Evolutionary conservation across 495 filamentous ascomycete species (phyloP).

Genomic region (Tuber indicum): DNA sequence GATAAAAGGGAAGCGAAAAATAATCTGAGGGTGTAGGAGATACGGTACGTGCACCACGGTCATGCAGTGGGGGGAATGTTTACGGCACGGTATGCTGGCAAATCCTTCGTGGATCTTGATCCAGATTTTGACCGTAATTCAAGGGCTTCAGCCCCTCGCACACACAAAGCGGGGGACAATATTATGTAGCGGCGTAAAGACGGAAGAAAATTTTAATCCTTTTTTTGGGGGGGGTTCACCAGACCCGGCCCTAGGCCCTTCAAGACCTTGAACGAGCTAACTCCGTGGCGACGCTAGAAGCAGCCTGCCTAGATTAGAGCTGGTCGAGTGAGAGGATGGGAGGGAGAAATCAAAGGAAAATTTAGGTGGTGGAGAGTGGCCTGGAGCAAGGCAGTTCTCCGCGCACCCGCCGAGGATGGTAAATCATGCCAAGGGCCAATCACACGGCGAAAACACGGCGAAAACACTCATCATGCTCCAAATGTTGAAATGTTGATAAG

Average conservation of each 20-base stretch:
- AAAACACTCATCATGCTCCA: slow-evolving; percentile 9
- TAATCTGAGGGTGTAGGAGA: slow-evolving; percentile 31
- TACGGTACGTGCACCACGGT: slow-evolving; percentile 6
- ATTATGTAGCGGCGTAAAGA: background rate
- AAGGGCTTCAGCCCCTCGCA: slow-evolving; percentile 31
- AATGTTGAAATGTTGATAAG: slow-evolving; percentile 1
- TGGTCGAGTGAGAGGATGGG: background rate
- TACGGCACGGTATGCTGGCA: slow-evolving; percentile 10
- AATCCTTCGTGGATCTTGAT: slow-evolving; percentile 20
- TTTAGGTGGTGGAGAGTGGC: slow-evolving; percentile 29
- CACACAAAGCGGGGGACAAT: slow-evolving; percentile 22
- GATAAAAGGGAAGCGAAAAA: slow-evolving; percentile 35
- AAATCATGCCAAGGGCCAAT: slow-evolving; percentile 29
- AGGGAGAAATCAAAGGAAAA: slow-evolving; percentile 21
- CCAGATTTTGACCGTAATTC: slow-evolving; percentile 12
- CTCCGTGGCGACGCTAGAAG: background rate
- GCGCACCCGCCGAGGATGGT: slow-evolving; percentile 16
- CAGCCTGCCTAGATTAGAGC: background rate
- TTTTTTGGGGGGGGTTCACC: background rate
- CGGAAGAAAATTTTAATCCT: no score
- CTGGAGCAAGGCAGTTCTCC: slow-evolving; percentile 34
- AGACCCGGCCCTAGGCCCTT: background rate
- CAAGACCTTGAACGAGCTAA: background rate
- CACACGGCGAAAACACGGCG: slow-evolving; percentile 13
- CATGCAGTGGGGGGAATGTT: slow-evolving; percentile 21